Percentiles rank a stretch among this genome's conserved stretches.
These are phyloP conservation scores for Deinandra increscens DNA, from an alignment of 129 eudicot species.

Conservation along the genomic window DNA sequence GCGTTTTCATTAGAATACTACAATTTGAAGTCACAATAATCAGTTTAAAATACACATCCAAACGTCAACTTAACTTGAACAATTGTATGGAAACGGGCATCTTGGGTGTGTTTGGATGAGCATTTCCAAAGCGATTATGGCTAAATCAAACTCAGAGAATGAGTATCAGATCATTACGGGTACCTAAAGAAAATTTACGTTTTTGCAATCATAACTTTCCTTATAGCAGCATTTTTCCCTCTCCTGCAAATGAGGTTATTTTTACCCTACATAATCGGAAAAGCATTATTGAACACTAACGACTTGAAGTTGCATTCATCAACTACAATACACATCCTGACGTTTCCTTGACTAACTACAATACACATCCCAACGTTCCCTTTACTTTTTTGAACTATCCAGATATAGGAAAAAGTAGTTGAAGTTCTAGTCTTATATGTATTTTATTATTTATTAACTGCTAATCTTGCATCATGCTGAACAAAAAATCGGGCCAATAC, in stretches of 20 bases:
- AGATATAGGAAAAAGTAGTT: background rate
- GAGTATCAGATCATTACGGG: background rate
- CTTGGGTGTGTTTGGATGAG: background rate
- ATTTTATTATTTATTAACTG: conserved; percentile 2
- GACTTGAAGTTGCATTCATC: background rate
- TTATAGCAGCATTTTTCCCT: background rate
- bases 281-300: background rate
- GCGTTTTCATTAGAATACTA: too few species aligned
- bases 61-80: background rate
- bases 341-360: background rate
- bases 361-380: background rate
- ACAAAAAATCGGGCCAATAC: conserved; percentile 18
- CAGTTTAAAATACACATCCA: background rate
- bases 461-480: conserved; percentile 22
- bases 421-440: conserved; percentile 4
- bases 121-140: background rate
- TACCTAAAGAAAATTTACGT: background rate
- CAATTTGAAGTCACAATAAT: background rate
- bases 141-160: background rate
- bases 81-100: background rate
- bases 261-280: background rate
- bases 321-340: background rate
- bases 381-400: background rate
- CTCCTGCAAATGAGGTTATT: background rate
- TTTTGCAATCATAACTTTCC: background rate